Conservation (phyloP, 331 rosid genomes). For the Pyracantha coccinea region DNA sequence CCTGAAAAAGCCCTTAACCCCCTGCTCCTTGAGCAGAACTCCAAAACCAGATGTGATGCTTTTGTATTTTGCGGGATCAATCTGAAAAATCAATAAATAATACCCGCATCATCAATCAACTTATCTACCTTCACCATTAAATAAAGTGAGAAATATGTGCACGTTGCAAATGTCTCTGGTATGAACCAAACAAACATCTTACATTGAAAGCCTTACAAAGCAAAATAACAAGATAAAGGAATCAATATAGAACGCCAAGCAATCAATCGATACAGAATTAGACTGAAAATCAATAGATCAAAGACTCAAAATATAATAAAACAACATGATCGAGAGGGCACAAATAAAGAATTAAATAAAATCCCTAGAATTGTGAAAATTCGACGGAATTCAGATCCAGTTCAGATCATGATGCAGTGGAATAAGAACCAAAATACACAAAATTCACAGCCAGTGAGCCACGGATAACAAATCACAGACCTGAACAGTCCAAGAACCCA, state of each 20-base stretch:
- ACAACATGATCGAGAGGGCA: neutral
- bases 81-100: constrained; percentile 36
- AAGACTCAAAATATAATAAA: neutral
- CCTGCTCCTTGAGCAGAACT: constrained; percentile 83
- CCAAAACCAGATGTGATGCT: constrained; percentile 89
- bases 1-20: constrained; percentile 70
- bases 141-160: neutral
- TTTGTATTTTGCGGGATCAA: constrained; percentile 84
- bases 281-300: neutral
- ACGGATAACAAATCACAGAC: neutral
- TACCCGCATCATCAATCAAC: neutral
- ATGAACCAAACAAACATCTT: neutral
- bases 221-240: neutral
- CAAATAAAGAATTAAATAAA: neutral
- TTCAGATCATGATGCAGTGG: neutral
- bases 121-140: neutral
- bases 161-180: neutral
- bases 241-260: neutral
- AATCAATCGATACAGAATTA: neutral
- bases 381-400: neutral
- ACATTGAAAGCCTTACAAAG: neutral
- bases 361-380: neutral
- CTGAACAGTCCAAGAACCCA: neutral
- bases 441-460: neutral
- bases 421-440: neutral